Base-by-base conservation (phyloP, 345 rosid genomes). In the Gossypioides kirkii region DNA sequence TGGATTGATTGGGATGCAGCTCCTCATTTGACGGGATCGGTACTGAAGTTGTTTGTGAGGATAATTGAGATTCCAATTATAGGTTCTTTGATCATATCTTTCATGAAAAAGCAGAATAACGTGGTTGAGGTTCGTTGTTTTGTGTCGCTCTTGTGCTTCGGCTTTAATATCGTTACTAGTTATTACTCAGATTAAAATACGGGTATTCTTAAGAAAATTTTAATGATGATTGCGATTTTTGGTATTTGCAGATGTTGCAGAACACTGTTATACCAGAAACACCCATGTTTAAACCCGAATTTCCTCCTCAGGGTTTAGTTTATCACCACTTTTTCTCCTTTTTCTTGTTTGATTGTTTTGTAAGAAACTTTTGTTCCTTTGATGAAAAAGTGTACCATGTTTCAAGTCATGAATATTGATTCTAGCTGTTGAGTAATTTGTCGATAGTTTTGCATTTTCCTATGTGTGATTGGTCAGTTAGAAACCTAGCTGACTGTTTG, bases 241-340 rank as follows among this genome's bases (percentile, higher is more conserved):
- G 61, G 68, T 60, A 43, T 62, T 77, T 63, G 56, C 82, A 92
- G 98, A 61, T 87, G 74, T 78, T 92, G 82, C 82, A 81, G 71
- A 78, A 86, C 77, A 86, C 90, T 18, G 88, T 52, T 50, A 86
- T 92, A 75, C 96, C 98, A 6, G 98, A 92, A 81, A 74, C 78
- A 56, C 98, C 98, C 41, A 90, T 92, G 98, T 90, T 85, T 70
- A 90, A 79, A 77, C 98, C 98, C 6, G 96, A 90, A 85, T 90
- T 75, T 78, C 94, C 94, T 78, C 82, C 89, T 55, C 98, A 90
- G 83, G 90, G 98, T 92, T 81, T 54, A 2, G 26, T 54, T 58
- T 68, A 62, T 43, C 69, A 61, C 32, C 60, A 0, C 1, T 49
- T 43, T 59, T 54, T 22, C 41, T 12, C 5, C 63, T 62, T 10